phyloP scores from a whole-genome alignment of 108 stramenopile species.

The Pseudonitzschia delicatissima region DNA sequence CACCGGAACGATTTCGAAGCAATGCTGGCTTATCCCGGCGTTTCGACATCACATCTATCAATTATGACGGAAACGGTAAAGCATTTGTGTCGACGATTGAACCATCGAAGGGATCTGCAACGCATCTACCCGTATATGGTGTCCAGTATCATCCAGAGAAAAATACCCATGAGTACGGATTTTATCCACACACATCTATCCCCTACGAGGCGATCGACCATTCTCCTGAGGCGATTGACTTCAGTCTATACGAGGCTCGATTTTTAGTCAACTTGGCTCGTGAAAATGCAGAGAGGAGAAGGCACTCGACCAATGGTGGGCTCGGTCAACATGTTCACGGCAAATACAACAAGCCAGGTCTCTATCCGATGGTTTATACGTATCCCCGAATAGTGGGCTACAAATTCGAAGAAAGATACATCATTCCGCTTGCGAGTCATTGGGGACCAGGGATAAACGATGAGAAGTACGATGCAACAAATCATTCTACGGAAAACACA shows the following conservation, averaged over 20 bases:
- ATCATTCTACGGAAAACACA: too few species aligned
- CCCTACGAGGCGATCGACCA: constrained; percentile 77
- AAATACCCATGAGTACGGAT: constrained; percentile 67
- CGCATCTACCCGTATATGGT: constrained; percentile 44
- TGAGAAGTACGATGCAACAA: too few species aligned
- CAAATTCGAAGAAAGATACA: constrained; percentile 42
- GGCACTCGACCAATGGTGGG: neutral
- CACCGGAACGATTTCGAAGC: constrained; percentile 38
- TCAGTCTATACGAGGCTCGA: constrained; percentile 38
- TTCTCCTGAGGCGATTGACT: constrained; percentile 39
- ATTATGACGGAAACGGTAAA: constrained; percentile 50
- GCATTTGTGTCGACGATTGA: constrained; percentile 76
- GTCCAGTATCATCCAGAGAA: constrained; percentile 87
- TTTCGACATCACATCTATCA: constrained; percentile 55
- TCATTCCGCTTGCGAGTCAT: constrained; percentile 32
- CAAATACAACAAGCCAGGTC: constrained; percentile 20
- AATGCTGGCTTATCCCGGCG: constrained; percentile 19
- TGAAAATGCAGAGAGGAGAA: neutral
- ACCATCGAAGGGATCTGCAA: constrained; percentile 18
- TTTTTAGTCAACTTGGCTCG: constrained; percentile 46
- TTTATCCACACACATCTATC: constrained; percentile 32
- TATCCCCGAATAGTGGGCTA: constrained; percentile 30
- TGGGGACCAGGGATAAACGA: too few species aligned
- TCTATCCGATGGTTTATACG: constrained; percentile 27
- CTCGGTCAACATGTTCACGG: neutral